These are phyloP conservation scores for Trichosporon coremiiforme DNA, from an alignment of 1,284 basidiomycete genomes.

Conservation along the genomic window DNA sequence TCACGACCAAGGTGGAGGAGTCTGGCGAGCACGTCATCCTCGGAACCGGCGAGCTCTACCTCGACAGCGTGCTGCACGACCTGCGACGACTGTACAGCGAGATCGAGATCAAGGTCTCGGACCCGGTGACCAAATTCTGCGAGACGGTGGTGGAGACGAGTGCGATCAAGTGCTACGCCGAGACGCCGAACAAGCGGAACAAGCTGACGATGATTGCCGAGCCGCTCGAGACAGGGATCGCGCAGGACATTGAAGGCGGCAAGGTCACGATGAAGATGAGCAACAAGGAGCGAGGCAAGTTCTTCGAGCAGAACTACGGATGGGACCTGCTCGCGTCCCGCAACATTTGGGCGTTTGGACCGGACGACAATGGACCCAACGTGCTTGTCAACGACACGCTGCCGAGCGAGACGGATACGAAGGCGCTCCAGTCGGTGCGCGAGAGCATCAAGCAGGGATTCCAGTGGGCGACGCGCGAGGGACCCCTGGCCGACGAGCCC, in stretches of 20 bases:
- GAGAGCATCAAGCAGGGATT: slow-evolving; percentile 98
- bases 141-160: slow-evolving; percentile 99
- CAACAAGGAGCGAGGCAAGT: slow-evolving; percentile 86
- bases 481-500: slow-evolving; percentile 95
- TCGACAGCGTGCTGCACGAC: slow-evolving; percentile 97
- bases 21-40: slow-evolving; percentile 96
- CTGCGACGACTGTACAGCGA: slow-evolving; percentile 88
- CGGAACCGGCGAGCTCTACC: slow-evolving; percentile 94
- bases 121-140: slow-evolving; percentile 97
- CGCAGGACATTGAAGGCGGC: slow-evolving; percentile 90
- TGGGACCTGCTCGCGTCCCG: slow-evolving; percentile 97
- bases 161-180: slow-evolving; percentile 96
- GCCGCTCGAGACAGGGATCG: slow-evolving; percentile 87
- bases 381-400: slow-evolving; percentile 93
- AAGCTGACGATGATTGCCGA: slow-evolving; percentile 97
- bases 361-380: slow-evolving; percentile 92
- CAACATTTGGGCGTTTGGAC: slow-evolving; percentile 99
- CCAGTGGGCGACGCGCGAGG: slow-evolving; percentile 98
- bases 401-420: slow-evolving; percentile 94
- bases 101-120: slow-evolving; percentile 99
- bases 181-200: slow-evolving; percentile 99
- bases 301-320: slow-evolving; percentile 94
- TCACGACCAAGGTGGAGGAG: slow-evolving; percentile 95
- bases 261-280: slow-evolving; percentile 90
- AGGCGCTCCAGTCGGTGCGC: slow-evolving; percentile 80